phyloP scores from a whole-genome alignment of 2,329 filamentous ascomycete genomes.

The Hypomyces rosellus region DNA sequence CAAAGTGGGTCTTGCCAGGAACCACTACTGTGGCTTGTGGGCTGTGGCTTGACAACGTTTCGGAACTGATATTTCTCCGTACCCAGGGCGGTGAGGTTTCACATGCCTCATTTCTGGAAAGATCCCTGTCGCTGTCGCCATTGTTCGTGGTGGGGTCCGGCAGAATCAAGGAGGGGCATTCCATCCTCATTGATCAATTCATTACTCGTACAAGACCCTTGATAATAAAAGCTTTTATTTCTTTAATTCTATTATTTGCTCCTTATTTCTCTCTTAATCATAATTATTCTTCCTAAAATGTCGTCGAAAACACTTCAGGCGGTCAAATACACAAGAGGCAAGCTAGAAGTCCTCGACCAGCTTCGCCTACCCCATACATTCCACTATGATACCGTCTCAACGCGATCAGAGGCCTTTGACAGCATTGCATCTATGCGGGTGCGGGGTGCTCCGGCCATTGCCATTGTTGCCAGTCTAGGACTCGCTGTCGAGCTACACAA shows the following conservation, averaged over 20 bases:
- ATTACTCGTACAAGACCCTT: not conserved
- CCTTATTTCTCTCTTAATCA: not conserved
- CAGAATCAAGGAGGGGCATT: constrained; percentile 24
- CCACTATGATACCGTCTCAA: constrained; percentile 67
- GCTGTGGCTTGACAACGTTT: not conserved
- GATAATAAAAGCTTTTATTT: not conserved
- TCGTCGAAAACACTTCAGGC: constrained; percentile 50
- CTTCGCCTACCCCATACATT: constrained; percentile 75
- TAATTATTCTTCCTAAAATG: not conserved
- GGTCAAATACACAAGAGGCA: constrained; percentile 67
- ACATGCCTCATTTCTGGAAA: not conserved
- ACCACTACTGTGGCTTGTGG: no score
- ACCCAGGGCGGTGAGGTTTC: constrained; percentile 18
- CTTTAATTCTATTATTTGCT: not conserved
- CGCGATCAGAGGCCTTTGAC: constrained; percentile 70
- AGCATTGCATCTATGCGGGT: constrained; percentile 76
- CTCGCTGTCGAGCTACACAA: constrained; percentile 77
- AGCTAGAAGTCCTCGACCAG: constrained; percentile 74
- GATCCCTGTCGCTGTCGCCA: no score
- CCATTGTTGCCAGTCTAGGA: constrained; percentile 89
- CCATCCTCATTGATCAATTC: not conserved
- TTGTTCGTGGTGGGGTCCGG: constrained; percentile 22
- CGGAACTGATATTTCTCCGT: constrained; percentile 24
- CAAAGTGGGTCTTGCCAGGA: no score
- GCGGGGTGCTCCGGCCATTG: constrained; percentile 84